A percentile compares a stretch with the other conserved stretches of the same genome.
These are phyloP conservation scores for Skeletonema grethae DNA, from an alignment of 108 stramenopile genomes.

Conservation along the genomic window DNA sequence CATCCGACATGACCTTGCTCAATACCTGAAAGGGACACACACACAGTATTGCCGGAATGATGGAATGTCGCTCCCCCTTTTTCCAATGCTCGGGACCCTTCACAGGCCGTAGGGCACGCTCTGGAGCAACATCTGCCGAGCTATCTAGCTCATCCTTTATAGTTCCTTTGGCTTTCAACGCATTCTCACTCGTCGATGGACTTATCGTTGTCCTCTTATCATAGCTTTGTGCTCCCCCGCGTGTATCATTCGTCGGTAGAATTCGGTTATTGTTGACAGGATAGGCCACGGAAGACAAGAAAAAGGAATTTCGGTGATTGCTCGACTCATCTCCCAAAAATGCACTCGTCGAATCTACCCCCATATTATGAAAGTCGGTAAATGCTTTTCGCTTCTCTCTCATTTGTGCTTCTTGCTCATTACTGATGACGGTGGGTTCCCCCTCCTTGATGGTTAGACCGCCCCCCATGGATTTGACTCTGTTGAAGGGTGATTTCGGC, in stretches of 20 bases:
- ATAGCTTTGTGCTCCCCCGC: slow-evolving; percentile 25
- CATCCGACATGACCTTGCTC: slow-evolving; percentile 47
- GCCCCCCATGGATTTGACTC: slow-evolving; percentile 36
- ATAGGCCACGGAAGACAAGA: slow-evolving; percentile 44
- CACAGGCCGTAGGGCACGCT: slow-evolving; percentile 61
- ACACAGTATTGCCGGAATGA: slow-evolving; percentile 70
- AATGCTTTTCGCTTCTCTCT: slow-evolving; percentile 73
- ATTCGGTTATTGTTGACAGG: slow-evolving; percentile 29
- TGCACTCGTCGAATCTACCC: slow-evolving; percentile 65
- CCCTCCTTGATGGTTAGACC: slow-evolving; percentile 36
- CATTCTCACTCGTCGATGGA: slow-evolving; percentile 31
- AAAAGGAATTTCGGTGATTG: slow-evolving; percentile 35
- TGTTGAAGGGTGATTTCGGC: slow-evolving; percentile 3
- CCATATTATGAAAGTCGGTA: slow-evolving; percentile 83
- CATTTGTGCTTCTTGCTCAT: slow-evolving; percentile 25
- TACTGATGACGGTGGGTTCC: slow-evolving; percentile 18
- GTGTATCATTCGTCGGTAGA: not conserved
- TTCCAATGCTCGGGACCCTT: slow-evolving; percentile 71
- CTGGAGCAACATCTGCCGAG: slow-evolving; percentile 28
- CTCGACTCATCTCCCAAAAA: slow-evolving; percentile 78
- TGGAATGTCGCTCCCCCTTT: slow-evolving; percentile 67
- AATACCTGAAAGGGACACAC: slow-evolving; percentile 66
- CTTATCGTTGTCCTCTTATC: slow-evolving; percentile 31
- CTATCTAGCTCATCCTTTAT: slow-evolving; percentile 12
- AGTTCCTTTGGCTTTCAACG: slow-evolving; percentile 2